These are phyloP conservation scores for Cryptococcus floricola DNA, from an alignment of 1,284 basidiomycete genomes.

Conservation along the genomic window DNA sequence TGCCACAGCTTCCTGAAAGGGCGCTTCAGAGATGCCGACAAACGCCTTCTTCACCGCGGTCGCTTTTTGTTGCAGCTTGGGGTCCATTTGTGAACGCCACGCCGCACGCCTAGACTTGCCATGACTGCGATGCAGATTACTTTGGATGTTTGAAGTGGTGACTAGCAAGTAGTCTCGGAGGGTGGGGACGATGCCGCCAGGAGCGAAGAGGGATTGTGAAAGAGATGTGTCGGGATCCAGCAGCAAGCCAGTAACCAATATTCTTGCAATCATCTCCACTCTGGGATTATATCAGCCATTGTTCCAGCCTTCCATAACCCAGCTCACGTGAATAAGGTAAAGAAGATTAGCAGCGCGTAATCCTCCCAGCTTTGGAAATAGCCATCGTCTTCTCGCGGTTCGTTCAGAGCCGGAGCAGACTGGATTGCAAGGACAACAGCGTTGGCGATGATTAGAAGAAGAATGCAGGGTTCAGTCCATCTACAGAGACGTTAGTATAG, in stretches of 20 bases:
- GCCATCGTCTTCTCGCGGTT: constrained; percentile 54
- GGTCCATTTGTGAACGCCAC: constrained; percentile 1
- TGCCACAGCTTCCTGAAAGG: constrained; percentile 53
- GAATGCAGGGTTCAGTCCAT: constrained; percentile 81
- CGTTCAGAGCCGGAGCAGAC: constrained; percentile 57
- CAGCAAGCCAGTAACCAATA: constrained; percentile 84
- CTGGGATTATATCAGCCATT: constrained; percentile 48
- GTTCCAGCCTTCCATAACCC: background rate
- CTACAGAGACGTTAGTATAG: constrained; percentile 48
- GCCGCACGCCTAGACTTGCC: constrained; percentile 12
- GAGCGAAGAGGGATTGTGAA: constrained; percentile 55
- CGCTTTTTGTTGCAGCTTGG: background rate
- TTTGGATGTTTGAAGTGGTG: constrained; percentile 11
- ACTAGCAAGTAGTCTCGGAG: constrained; percentile 9
- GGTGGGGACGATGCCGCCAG: constrained; percentile 18
- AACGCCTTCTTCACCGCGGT: constrained; percentile 6
- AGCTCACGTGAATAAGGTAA: constrained; percentile 80
- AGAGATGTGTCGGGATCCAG: constrained; percentile 77
- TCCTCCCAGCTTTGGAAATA: constrained; percentile 90
- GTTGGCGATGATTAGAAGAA: constrained; percentile 79
- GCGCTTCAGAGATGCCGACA: constrained; percentile 37
- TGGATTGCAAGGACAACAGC: constrained; percentile 80
- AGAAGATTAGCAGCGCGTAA: constrained; percentile 73
- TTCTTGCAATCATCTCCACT: constrained; percentile 80
- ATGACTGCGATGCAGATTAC: constrained; percentile 13